Base-by-base conservation (phyloP, 2,329 filamentous ascomycete species). In the Capronia epimyces region DNA sequence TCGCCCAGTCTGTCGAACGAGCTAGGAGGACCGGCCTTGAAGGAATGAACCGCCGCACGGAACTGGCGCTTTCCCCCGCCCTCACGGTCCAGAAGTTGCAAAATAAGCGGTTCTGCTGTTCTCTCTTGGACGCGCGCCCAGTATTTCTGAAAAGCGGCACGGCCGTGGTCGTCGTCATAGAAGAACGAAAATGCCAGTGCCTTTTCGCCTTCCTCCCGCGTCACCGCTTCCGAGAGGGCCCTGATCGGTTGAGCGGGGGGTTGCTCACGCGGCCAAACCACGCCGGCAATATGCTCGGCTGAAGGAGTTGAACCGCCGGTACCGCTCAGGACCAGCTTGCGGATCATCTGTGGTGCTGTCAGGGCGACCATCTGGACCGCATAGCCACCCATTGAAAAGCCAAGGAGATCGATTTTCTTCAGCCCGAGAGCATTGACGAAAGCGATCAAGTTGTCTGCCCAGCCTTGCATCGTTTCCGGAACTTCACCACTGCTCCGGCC, bases 341-440 rank as follows among this genome's bases (percentile, higher is more conserved):
- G 49, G 40, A 54, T 18, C 16, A 57, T 43, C n/a, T 57, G 42
- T 20, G 51, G 50, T 21, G 39, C 50, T 2, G 50, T 53, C 24
- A 52, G 40, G 4, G 53, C 54, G 4, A 41, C 32, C 46, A 50
- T 48, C 27, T 53, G 54, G 29, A 39, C 54, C 13, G 46, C 44
- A 21, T 47, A 46, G 3, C 54, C 54, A 22, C 50, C 54, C 50
- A 56, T 48, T 24, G 50, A 53, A 36, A 56, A 56, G 16, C 54
- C 54, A 7, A 56, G 41, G 15, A 56, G 41, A 18, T 56, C 54
- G 31, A 56, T 25, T n/a, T 53, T 43, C 22, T 42, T 32, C 5
- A 56, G 41, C 7, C 43, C 47, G 13, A 56, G 47, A 13, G 54
- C 50, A 37, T 53, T 18, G 20, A 53, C 47, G 47, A 56, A 56